Evolutionary conservation across 495 filamentous ascomycete species (phyloP).

Genomic region (Halenospora varia): DNA sequence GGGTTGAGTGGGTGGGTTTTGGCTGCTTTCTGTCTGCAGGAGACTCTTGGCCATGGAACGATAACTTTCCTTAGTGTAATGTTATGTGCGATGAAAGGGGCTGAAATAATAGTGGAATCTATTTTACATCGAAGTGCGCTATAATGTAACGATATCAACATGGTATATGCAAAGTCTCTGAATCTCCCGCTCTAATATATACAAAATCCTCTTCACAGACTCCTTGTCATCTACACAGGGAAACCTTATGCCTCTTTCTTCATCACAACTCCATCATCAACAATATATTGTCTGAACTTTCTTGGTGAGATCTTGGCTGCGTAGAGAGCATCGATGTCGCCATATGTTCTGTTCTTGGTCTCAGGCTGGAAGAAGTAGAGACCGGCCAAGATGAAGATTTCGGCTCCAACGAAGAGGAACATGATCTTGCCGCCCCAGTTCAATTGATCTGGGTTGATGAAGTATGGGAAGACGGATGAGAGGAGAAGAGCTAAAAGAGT

Average conservation of each 20-base stretch:
- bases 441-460: neutral
- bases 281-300: slow-evolving; percentile 42
- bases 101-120: no score
- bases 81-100: no score
- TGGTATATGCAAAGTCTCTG: no score
- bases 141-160: no score
- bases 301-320: slow-evolving; percentile 56
- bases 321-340: slow-evolving; percentile 67
- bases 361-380: slow-evolving; percentile 70
- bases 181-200: no score
- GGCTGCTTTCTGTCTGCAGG: no score
- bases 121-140: no score
- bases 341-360: slow-evolving; percentile 61
- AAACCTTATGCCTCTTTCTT: neutral
- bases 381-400: slow-evolving; percentile 41
- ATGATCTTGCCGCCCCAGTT: neutral
- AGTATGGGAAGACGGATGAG: neutral
- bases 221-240: no score
- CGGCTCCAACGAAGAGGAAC: neutral
- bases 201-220: no score
- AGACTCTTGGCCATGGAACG: no score
- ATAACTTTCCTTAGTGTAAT: no score
- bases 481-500: neutral
- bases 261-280: slow-evolving; percentile 1
- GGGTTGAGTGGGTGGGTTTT: no score